phyloP scores from a whole-genome alignment of 345 rosid genomes.

The Balakata baccata region DNA sequence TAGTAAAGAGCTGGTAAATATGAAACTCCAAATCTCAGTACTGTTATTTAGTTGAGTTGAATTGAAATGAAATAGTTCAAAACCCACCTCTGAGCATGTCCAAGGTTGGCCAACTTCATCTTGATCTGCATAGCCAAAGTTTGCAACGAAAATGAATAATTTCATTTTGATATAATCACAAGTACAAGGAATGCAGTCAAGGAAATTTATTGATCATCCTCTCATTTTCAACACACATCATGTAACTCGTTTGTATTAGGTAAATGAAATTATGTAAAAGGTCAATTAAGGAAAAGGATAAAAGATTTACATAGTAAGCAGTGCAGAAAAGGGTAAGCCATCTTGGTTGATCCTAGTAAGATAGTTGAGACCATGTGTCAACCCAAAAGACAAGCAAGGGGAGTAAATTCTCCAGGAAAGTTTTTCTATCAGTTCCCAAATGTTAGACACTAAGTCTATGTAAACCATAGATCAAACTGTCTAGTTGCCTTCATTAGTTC shows the following conservation, averaged over 20 bases:
- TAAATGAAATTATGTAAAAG: neutral
- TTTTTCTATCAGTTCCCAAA: neutral
- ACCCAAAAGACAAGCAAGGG: neutral
- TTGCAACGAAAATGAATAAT: constrained; percentile 19
- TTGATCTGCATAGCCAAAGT: constrained; percentile 56
- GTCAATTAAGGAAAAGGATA: neutral
- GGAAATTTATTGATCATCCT: neutral
- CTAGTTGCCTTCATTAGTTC: neutral
- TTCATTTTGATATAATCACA: neutral
- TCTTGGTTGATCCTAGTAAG: neutral
- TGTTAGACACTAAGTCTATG: neutral
- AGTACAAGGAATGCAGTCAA: neutral
- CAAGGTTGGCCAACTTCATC: constrained; percentile 68
- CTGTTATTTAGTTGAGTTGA: neutral
- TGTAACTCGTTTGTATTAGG: neutral
- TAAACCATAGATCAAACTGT: neutral
- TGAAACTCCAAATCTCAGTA: neutral
- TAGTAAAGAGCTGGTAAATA: constrained; percentile 2
- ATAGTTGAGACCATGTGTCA: neutral
- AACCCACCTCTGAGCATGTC: constrained; percentile 80
- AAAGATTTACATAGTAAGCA: neutral
- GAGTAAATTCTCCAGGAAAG: neutral
- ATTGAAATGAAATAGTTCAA: constrained; percentile 12
- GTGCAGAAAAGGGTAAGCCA: neutral
- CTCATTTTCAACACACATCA: neutral